Evolutionary conservation across 2,329 filamentous ascomycete species (phyloP).

Genomic region (Aspergillus sp.): DNA sequence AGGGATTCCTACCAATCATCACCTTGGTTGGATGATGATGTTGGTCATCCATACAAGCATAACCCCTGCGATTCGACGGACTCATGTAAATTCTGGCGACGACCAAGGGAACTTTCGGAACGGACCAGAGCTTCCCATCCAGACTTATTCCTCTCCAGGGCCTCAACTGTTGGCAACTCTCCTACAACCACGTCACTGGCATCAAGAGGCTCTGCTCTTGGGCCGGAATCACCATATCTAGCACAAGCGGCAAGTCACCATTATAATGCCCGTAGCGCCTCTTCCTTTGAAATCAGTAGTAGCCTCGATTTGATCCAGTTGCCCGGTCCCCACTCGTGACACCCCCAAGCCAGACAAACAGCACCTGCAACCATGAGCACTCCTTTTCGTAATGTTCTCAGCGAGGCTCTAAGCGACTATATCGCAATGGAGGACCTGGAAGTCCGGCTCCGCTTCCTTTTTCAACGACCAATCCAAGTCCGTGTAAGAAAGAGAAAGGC

Average conservation of each 20-base stretch:
- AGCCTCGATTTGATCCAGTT: too few relatives aligned
- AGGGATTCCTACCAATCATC: neutral
- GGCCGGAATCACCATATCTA: neutral
- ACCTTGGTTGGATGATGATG: neutral
- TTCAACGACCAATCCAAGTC: slow-evolving; percentile 8
- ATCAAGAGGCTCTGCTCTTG: neutral
- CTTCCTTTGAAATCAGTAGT: too few relatives aligned
- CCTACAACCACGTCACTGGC: neutral
- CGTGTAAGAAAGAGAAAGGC: neutral
- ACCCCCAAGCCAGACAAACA: too few relatives aligned
- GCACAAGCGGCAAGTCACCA: neutral
- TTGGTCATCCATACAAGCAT: neutral
- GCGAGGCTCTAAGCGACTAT: slow-evolving; percentile 5
- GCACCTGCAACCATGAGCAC: too few relatives aligned
- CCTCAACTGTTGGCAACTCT: neutral
- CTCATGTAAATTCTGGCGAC: too few relatives aligned
- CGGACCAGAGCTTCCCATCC: neutral
- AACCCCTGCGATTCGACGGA: too few relatives aligned
- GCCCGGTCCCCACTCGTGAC: too few relatives aligned
- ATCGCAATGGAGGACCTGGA: slow-evolving; percentile 11
- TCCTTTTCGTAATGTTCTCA: neutral
- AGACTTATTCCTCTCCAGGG: too few relatives aligned
- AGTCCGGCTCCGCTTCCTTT: slow-evolving; percentile 6
- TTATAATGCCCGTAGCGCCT: neutral
- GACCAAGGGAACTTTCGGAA: neutral